phyloP scores from a whole-genome alignment of 306 rosid species.

The Lagenaria siceraria region DNA sequence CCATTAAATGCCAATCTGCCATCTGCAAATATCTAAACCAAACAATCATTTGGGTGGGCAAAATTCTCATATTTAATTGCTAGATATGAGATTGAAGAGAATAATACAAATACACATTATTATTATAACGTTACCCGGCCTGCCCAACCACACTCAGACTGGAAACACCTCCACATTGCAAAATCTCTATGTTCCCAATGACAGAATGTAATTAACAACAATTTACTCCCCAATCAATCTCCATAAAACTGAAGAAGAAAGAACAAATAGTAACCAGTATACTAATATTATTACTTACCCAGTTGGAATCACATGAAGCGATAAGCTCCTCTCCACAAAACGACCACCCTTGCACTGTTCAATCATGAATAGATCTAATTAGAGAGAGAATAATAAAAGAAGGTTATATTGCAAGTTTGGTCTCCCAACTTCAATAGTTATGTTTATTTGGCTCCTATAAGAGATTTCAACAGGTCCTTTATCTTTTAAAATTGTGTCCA shows the following conservation, averaged over 20 bases:
- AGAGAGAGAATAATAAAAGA: neutral
- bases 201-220: conserved; percentile 4
- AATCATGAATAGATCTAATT: neutral
- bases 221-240: conserved; percentile 10
- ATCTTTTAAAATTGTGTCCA: neutral
- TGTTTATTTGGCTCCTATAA: neutral
- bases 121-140: conserved; percentile 46
- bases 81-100: neutral
- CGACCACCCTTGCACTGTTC: conserved; percentile 75
- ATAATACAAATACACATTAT: neutral
- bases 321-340: conserved; percentile 69
- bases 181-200: conserved; percentile 36
- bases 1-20: conserved; percentile 20
- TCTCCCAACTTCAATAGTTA: neutral
- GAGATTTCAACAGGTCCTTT: neutral
- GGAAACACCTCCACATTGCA: conserved; percentile 96
- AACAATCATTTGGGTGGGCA: conserved; percentile 10
- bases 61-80: conserved; percentile 4
- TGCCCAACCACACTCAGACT: conserved; percentile 55
- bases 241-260: neutral
- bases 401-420: neutral
- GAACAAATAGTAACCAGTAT: neutral
- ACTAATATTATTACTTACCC: conserved; percentile 27
- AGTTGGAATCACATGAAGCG: conserved; percentile 57
- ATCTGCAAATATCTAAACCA: conserved; percentile 51